Percentiles rank a stretch among this genome's conserved stretches.
phyloP scores from a whole-genome alignment of 164 flowering plant genomes.

The Piper longum region DNA sequence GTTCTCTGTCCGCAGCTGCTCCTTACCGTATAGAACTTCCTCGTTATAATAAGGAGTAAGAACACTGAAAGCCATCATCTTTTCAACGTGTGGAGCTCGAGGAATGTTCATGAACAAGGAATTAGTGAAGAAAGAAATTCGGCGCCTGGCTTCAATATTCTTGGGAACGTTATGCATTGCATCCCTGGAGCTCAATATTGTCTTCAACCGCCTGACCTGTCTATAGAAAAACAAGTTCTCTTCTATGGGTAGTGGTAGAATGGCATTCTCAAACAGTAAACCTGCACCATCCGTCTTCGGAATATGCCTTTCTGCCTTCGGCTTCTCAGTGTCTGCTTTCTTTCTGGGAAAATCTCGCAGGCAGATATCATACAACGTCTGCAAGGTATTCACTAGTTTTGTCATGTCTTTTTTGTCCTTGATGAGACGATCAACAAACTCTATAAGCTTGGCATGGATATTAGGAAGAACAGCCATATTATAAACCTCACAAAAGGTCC shows the following conservation, averaged over 20 bases:
- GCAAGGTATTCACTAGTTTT: conserved; percentile 47
- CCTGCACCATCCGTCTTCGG: conserved; percentile 18
- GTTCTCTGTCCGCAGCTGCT: conserved; percentile 46
- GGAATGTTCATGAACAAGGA: conserved; percentile 98
- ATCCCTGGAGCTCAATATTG: conserved; percentile 67
- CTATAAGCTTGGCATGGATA: conserved; percentile 47
- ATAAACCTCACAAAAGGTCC: conserved; percentile 40
- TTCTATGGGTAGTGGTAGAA: conserved; percentile 45
- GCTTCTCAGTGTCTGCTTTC: conserved; percentile 31
- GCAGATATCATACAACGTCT: conserved; percentile 64
- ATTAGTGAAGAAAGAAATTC: conserved; percentile 85
- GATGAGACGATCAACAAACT: conserved; percentile 45
- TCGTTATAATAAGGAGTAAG: conserved; percentile 92
- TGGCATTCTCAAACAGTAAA: conserved; percentile 65
- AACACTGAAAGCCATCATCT: conserved; percentile 70
- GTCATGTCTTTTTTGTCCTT: conserved; percentile 28
- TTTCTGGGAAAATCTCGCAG: conserved; percentile 49
- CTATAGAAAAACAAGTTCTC: conserved; percentile 40
- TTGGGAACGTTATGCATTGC: conserved; percentile 69
- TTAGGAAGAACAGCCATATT: conserved; percentile 24
- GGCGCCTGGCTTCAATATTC: conserved; percentile 72
- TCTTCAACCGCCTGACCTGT: conserved; percentile 55
- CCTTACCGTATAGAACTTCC: conserved; percentile 48
- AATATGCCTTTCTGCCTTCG: conserved; percentile 50
- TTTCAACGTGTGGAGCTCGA: conserved; percentile 80